Percentiles rank a stretch among this genome's conserved stretches.
Evolutionary conservation across 768 basidiomycete genomes (phyloP).

Genomic region (Lactarius hatsudake): DNA sequence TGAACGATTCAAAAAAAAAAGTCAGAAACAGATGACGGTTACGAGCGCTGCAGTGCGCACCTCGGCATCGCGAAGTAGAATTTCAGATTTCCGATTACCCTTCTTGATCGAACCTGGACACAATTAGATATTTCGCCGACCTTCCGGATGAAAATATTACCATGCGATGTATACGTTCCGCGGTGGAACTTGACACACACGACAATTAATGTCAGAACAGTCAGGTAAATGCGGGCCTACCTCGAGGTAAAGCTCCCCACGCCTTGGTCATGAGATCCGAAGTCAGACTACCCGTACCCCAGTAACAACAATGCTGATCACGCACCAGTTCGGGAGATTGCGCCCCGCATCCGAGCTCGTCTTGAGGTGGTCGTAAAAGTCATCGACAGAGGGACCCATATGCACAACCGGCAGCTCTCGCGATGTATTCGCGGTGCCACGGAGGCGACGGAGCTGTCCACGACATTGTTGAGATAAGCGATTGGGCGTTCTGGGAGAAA

Average conservation of each 20-base stretch:
- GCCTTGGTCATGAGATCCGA: slow-evolving; percentile 42
- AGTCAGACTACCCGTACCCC: background rate
- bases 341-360: slow-evolving; percentile 60
- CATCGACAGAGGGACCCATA: slow-evolving; percentile 87
- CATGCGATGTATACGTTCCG: slow-evolving; percentile 94
- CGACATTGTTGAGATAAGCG: background rate
- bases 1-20: slow-evolving; percentile 30
- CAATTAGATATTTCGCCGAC: background rate
- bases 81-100: slow-evolving; percentile 95
- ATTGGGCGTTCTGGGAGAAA: background rate
- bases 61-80: slow-evolving; percentile 88
- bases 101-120: slow-evolving; percentile 85
- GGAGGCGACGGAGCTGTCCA: slow-evolving; percentile 79
- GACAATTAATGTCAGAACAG: background rate
- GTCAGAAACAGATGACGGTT: background rate
- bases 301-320: slow-evolving; percentile 9
- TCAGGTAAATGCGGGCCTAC: slow-evolving; percentile 37
- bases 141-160: slow-evolving; percentile 32
- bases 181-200: slow-evolving; percentile 65
- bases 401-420: slow-evolving; percentile 84
- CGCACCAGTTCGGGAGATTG: slow-evolving; percentile 82
- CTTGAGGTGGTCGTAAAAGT: slow-evolving; percentile 83
- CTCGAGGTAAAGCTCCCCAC: slow-evolving; percentile 85
- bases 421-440: slow-evolving; percentile 74
- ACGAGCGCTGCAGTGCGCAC: slow-evolving; percentile 36